Percentiles rank a stretch among this genome's conserved stretches.
These are phyloP conservation scores for Scutellaria minor DNA, from an alignment of 257 asterid genomes.

Conservation along the genomic window DNA sequence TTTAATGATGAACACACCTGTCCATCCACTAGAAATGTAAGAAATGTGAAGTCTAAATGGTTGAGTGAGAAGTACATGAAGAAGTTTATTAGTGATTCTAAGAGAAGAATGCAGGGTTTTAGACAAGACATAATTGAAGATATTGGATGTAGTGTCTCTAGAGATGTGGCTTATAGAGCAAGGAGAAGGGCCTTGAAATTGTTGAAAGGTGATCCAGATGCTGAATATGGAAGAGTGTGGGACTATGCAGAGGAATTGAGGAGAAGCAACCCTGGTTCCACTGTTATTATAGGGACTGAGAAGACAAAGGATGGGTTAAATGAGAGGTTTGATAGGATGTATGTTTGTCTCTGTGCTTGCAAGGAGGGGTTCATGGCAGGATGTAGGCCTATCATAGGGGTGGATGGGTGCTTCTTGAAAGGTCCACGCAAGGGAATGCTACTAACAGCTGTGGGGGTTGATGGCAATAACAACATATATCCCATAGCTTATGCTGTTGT, in stretches of 20 bases:
- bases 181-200: neutral
- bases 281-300: neutral
- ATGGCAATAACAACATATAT: too few relatives aligned
- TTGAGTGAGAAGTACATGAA: neutral
- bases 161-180: neutral
- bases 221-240: neutral
- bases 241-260: neutral
- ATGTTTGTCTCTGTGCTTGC: neutral
- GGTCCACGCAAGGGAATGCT: neutral
- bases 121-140: neutral
- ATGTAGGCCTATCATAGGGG: neutral
- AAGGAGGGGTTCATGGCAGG: neutral
- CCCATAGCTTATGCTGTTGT: too few relatives aligned
- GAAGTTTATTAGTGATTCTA: neutral
- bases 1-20: neutral
- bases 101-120: neutral
- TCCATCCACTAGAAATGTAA: neutral
- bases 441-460: neutral
- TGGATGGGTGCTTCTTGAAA: neutral
- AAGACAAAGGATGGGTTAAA: too few relatives aligned
- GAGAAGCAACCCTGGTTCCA: neutral
- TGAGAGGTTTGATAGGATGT: neutral
- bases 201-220: neutral
- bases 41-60: neutral
- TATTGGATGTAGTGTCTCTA: neutral